Evolutionary conservation across 495 filamentous ascomycete genomes (phyloP).

Genomic region (Annulohypoxylon maeteangense): DNA sequence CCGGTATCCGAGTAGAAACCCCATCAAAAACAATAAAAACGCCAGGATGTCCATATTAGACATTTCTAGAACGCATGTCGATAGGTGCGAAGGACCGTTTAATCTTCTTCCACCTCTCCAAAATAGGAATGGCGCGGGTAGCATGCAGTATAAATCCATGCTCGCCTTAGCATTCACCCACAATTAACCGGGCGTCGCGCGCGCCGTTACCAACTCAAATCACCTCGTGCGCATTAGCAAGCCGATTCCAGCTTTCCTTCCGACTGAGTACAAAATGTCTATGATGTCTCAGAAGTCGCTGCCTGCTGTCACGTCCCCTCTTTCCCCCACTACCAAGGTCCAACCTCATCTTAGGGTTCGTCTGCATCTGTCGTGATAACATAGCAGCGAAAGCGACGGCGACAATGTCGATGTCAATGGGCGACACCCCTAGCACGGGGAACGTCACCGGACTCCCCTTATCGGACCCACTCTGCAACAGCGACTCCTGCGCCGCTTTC

Average conservation of each 20-base stretch:
- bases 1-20: background rate
- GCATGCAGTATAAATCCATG: constrained; percentile 26
- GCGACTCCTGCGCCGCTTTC: constrained; percentile 51
- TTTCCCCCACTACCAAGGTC: background rate
- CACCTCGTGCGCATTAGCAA: constrained; percentile 13
- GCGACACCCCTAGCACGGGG: constrained; percentile 29
- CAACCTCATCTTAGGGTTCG: background rate
- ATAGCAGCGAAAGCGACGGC: constrained; percentile 4
- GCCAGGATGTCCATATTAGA: background rate
- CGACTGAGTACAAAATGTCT: constrained; percentile 23
- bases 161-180: constrained; percentile 25
- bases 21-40: background rate
- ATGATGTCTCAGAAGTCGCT: background rate
- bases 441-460: constrained; percentile 47
- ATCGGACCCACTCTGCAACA: constrained; percentile 49
- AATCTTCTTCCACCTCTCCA: constrained; percentile 8
- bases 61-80: background rate
- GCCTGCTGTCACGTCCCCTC: background rate
- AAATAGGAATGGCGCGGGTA: constrained; percentile 1
- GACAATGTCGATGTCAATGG: constrained; percentile 32
- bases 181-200: constrained; percentile 26
- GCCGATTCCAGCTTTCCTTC: background rate
- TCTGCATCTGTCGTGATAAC: background rate
- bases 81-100: background rate
- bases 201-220: constrained; percentile 8